Evolutionary conservation across 176 grass and related monocot species (phyloP).

Genomic region (Rhynchospora pubera): DNA sequence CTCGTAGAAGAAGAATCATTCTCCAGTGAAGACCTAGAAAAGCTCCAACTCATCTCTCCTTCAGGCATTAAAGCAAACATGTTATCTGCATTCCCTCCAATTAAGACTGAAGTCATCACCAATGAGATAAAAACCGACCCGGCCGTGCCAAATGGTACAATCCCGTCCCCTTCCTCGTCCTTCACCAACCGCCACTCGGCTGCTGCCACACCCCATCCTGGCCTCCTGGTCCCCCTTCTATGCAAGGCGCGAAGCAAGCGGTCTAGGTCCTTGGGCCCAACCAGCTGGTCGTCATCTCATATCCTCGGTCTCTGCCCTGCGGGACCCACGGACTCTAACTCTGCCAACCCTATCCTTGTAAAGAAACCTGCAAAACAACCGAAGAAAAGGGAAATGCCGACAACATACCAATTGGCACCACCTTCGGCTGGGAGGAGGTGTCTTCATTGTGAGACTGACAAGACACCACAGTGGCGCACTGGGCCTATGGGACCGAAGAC

Average conservation of each 20-base stretch:
- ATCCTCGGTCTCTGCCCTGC: slow-evolving; percentile 30
- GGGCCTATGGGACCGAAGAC: slow-evolving; percentile 96
- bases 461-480: slow-evolving; percentile 95
- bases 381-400: slow-evolving; percentile 56
- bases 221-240: slow-evolving; percentile 28
- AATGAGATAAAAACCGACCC: background rate
- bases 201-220: slow-evolving; percentile 13
- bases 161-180: slow-evolving; percentile 20
- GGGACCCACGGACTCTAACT: slow-evolving; percentile 23
- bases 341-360: slow-evolving; percentile 9
- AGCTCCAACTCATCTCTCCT: slow-evolving; percentile 75
- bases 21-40: slow-evolving; percentile 76
- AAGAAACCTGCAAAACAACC: slow-evolving; percentile 38
- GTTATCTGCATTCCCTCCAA: slow-evolving; percentile 1
- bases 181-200: background rate
- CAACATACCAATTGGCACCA: slow-evolving; percentile 9
- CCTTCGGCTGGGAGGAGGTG: slow-evolving; percentile 45
- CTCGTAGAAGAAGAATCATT: slow-evolving; percentile 57
- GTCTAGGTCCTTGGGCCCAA: slow-evolving; percentile 32
- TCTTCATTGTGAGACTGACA: slow-evolving; percentile 91
- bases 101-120: background rate
- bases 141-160: slow-evolving; percentile 10
- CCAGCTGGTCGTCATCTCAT: slow-evolving; percentile 56
- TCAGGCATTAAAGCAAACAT: slow-evolving; percentile 16
- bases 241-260: slow-evolving; percentile 69